These are phyloP conservation scores for Fusarium siculi DNA, from an alignment of 2,329 filamentous ascomycete species.

Conservation along the genomic window DNA sequence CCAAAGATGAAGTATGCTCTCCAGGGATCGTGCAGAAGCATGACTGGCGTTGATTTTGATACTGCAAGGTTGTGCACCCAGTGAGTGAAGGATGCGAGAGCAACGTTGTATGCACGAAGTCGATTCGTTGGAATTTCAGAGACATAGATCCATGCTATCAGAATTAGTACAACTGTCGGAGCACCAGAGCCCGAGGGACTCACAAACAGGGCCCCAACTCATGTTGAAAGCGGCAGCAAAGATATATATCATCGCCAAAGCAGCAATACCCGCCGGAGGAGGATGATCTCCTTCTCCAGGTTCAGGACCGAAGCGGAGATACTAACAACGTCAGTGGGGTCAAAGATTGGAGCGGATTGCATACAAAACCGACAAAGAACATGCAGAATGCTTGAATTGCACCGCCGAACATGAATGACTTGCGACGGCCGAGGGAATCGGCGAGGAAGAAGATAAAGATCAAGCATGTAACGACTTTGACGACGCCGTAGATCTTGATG, in stretches of 20 bases:
- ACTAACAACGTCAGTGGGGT: constrained; percentile 42
- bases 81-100: constrained; percentile 69
- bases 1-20: constrained; percentile 69
- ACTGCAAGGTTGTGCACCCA: constrained; percentile 75
- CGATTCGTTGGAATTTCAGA: constrained; percentile 71
- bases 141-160: constrained; percentile 56
- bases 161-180: not conserved
- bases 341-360: accelerated
- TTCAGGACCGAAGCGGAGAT: constrained; percentile 60
- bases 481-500: constrained; percentile 64
- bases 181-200: constrained; percentile 44
- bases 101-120: constrained; percentile 68
- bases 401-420: constrained; percentile 43
- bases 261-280: constrained; percentile 60
- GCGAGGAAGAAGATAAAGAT: constrained; percentile 71
- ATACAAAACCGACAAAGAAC: constrained; percentile 67
- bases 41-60: constrained; percentile 67
- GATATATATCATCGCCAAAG: constrained; percentile 70
- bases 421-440: constrained; percentile 71
- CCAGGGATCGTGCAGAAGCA: constrained; percentile 59
- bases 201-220: constrained; percentile 72
- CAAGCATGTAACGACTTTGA: constrained; percentile 71
- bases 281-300: constrained; percentile 48
- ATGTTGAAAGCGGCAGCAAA: constrained; percentile 71
- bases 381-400: constrained; percentile 53